A percentile compares a stretch with the other conserved stretches of the same genome.
Conservation (phyloP, 2,329 filamentous ascomycete genomes). For the Lithohypha guttulata region DNA sequence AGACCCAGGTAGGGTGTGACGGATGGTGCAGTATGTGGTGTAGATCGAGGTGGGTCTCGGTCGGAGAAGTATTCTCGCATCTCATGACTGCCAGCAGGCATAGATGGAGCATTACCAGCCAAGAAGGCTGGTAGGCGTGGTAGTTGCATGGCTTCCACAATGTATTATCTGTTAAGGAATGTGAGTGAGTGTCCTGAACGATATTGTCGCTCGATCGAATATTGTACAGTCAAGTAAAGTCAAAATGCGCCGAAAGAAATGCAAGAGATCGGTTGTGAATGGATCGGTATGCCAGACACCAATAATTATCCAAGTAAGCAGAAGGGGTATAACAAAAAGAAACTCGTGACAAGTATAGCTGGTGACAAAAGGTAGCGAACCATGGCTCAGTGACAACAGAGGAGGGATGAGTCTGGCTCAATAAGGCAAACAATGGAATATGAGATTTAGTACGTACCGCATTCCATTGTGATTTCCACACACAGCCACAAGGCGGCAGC, state of each 20-base stretch:
- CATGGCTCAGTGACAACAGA: neutral
- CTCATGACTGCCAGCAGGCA: conserved; percentile 49
- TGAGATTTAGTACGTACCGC: conserved; percentile 6
- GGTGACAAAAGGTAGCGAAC: conserved; percentile 3
- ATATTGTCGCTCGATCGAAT: too few species aligned
- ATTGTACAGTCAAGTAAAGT: neutral
- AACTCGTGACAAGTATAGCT: conserved; percentile 8
- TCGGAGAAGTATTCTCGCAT: conserved; percentile 50
- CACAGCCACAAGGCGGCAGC: conserved; percentile 8
- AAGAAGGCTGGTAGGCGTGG: conserved; percentile 33
- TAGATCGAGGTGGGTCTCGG: conserved; percentile 44
- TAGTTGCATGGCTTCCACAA: conserved; percentile 19
- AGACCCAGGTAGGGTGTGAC: conserved; percentile 88
- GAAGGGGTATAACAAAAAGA: conserved; percentile 1
- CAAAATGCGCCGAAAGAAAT: neutral
- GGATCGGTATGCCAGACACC: conserved; percentile 5
- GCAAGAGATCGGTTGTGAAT: conserved; percentile 1
- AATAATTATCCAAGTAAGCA: neutral
- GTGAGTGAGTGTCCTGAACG: too few species aligned
- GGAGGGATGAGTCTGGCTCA: neutral
- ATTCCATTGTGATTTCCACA: conserved; percentile 9
- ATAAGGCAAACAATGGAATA: conserved; percentile 7
- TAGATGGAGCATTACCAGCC: conserved; percentile 47
- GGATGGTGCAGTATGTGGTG: conserved; percentile 53
- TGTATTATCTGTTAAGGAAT: conserved; percentile 20